Conservation (phyloP, 148 eudicot species). For the Chenopodium formosanum region DNA sequence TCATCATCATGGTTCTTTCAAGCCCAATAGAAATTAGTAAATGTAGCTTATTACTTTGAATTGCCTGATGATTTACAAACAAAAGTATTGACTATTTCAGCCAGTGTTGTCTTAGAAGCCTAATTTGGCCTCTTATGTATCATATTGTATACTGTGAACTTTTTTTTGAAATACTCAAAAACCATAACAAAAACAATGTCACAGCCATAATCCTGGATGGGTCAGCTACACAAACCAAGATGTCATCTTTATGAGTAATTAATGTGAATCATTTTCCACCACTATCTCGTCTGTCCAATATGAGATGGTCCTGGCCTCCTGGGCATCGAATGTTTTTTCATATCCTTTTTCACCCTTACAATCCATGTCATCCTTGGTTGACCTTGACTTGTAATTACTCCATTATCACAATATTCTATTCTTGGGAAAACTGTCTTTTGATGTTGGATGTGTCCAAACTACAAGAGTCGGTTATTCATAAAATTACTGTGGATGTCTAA, state of each 20-base stretch:
- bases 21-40: not conserved
- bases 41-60: not conserved
- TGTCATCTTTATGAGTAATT: not conserved
- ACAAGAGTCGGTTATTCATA: no score
- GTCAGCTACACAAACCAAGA: not conserved
- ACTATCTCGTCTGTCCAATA: not conserved
- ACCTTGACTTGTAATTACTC: not conserved
- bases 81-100: not conserved
- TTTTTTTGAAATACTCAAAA: not conserved
- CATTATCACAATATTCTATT: not conserved
- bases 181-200: not conserved
- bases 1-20: not conserved
- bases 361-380: not conserved
- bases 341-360: not conserved
- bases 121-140: not conserved
- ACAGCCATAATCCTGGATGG: not conserved
- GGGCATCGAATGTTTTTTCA: not conserved
- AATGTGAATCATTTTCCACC: not conserved
- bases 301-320: not conserved
- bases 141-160: not conserved
- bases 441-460: no score
- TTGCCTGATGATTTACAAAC: not conserved
- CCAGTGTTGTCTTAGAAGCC: not conserved
- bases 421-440: no score
- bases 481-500: not conserved